Percentiles rank a stretch among this genome's conserved stretches.
phyloP scores from a whole-genome alignment of 345 rosid genomes.

The Eucalyptus caleyi region DNA sequence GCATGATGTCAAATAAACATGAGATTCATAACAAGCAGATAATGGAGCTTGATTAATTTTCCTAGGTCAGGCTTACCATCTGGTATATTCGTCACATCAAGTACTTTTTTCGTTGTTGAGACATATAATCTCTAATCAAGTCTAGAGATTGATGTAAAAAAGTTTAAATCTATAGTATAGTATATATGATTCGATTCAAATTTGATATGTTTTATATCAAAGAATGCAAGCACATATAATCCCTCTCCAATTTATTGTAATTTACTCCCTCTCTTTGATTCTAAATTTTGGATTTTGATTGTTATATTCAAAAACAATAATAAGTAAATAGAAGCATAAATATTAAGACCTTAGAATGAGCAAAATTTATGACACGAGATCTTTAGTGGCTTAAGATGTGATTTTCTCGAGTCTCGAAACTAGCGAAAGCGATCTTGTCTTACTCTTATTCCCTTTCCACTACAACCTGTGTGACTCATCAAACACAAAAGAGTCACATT shows the following conservation, averaged over 20 bases:
- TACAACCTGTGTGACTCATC: not conserved
- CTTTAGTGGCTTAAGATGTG: not conserved
- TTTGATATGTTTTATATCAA: not conserved
- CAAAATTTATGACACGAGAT: not conserved
- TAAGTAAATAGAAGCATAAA: not conserved
- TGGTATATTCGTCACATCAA: accelerated
- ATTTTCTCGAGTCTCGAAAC: not conserved
- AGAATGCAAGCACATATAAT: not conserved
- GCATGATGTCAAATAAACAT: not conserved
- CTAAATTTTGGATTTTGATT: not conserved
- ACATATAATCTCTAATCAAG: not conserved
- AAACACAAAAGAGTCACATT: not conserved
- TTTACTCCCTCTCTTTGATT: not conserved
- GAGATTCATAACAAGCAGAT: not conserved
- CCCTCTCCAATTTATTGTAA: not conserved
- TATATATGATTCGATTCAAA: not conserved
- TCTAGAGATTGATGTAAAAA: not conserved
- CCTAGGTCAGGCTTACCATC: accelerated
- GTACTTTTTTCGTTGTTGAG: not conserved
- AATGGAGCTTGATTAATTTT: not conserved
- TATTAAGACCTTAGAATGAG: not conserved
- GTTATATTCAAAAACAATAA: not conserved
- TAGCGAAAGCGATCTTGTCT: not conserved
- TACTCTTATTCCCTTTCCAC: not conserved
- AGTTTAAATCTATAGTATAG: not conserved